Evolutionary conservation across 2,329 filamentous ascomycete genomes (phyloP).

Genomic region (Plenodomus tracheiphilus): DNA sequence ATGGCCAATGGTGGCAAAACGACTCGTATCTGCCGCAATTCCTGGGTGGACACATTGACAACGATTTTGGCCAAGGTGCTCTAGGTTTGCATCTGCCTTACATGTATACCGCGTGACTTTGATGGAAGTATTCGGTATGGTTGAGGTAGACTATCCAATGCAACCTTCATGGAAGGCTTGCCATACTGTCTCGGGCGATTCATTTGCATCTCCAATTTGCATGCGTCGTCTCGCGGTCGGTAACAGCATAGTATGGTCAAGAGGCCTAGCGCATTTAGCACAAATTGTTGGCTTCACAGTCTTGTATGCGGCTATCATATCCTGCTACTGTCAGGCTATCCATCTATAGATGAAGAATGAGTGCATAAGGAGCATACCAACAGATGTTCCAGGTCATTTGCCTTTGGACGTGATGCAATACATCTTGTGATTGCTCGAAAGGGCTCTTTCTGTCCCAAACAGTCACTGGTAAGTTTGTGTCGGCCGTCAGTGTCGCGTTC

Average conservation of each 20-base stretch:
- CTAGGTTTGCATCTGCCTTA: background rate
- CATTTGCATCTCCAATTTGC: conserved; percentile 19
- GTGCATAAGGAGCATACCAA: conserved; percentile 32
- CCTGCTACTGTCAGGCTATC: conserved; percentile 25
- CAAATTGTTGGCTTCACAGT: conserved; percentile 33
- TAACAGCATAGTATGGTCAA: conserved; percentile 28
- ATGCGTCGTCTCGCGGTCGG: conserved; percentile 40
- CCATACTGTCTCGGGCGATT: conserved; percentile 29
- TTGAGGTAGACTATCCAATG: conserved; percentile 15
- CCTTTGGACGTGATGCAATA: conserved; percentile 34
- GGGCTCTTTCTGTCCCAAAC: conserved; percentile 32
- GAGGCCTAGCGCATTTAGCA: conserved; percentile 36
- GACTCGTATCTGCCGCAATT: conserved; percentile 13
- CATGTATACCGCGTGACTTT: background rate
- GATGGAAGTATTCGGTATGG: background rate
- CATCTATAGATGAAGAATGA: background rate
- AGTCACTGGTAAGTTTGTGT: conserved; percentile 35
- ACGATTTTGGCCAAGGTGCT: conserved; percentile 2
- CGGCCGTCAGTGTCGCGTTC: conserved; percentile 29
- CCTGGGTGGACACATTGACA: conserved; percentile 2
- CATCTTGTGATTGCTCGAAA: conserved; percentile 39
- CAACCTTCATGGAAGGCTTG: conserved; percentile 44
- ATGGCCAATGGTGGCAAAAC: conserved; percentile 34
- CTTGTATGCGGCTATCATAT: conserved; percentile 47
- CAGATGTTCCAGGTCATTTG: conserved; percentile 37